These are phyloP conservation scores for Mucor lusitanicus DNA, from an alignment of 371 early-diverging fungal genomes.

Conservation along the genomic window DNA sequence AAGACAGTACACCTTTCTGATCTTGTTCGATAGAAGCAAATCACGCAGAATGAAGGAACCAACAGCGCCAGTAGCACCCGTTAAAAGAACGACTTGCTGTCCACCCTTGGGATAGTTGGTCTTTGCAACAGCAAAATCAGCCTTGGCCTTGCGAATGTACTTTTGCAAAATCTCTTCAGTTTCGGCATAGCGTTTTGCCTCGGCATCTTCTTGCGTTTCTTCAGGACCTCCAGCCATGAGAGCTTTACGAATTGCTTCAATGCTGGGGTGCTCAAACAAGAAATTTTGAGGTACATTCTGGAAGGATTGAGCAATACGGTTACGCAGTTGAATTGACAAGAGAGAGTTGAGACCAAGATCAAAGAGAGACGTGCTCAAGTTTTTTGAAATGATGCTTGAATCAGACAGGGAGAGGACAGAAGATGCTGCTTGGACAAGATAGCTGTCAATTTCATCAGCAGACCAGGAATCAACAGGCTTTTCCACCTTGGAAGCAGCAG, in stretches of 20 bases:
- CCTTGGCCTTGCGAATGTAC: conserved; percentile 23
- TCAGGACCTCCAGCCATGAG: background rate
- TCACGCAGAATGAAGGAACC: conserved; percentile 36
- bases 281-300: conserved; percentile 32
- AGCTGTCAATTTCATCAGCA: background rate
- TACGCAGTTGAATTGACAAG: conserved; percentile 25
- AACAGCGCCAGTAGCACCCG: conserved; percentile 49
- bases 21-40: conserved; percentile 23
- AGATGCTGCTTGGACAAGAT: background rate
- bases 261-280: conserved; percentile 29
- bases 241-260: conserved; percentile 3
- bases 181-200: conserved; percentile 9
- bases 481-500: background rate
- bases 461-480: background rate
- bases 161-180: conserved; percentile 10
- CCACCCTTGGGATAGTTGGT: background rate
- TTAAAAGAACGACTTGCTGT: conserved; percentile 21
- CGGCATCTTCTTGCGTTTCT: background rate
- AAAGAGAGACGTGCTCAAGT: conserved; percentile 20
- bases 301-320: conserved; percentile 18
- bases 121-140: conserved; percentile 20
- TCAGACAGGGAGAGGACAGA: background rate
- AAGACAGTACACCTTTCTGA: conserved; percentile 18
- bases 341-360: conserved; percentile 34
- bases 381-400: background rate